Conservation (phyloP, 1,284 basidiomycete genomes). For the Ganoderma lucidum region DNA sequence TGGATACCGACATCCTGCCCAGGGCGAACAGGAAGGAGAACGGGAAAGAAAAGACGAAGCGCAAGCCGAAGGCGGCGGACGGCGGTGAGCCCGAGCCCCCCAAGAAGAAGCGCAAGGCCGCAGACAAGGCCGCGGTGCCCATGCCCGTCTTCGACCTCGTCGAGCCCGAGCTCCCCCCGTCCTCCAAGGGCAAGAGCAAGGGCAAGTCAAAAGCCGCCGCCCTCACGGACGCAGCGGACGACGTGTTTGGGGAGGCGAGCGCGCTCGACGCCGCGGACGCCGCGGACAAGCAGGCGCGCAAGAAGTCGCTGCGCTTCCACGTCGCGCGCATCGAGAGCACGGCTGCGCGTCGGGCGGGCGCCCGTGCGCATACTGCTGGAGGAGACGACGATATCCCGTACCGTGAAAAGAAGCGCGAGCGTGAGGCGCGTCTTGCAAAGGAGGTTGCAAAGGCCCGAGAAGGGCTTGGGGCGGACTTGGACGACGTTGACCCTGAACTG, state of each 20-base stretch:
- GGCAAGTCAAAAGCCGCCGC: constrained; percentile 26
- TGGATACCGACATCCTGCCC: constrained; percentile 21
- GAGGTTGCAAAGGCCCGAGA: constrained; percentile 44
- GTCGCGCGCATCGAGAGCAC: constrained; percentile 83
- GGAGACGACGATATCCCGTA: constrained; percentile 94
- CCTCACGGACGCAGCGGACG: constrained; percentile 45
- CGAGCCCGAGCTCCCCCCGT: constrained; percentile 68
- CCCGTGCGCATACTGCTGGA: constrained; percentile 64
- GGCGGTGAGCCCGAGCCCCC: constrained; percentile 36
- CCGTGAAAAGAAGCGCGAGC: constrained; percentile 57
- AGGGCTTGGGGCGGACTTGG: constrained; percentile 67
- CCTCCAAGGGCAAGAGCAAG: constrained; percentile 20
- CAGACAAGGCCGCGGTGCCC: constrained; percentile 42
- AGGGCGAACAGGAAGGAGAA: constrained; percentile 22
- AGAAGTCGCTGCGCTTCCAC: constrained; percentile 87
- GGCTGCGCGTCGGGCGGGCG: constrained; percentile 74
- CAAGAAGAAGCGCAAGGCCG: constrained; percentile 43
- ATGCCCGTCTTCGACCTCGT: constrained; percentile 71
- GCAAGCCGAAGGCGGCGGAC: constrained; percentile 35
- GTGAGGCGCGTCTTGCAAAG: not conserved
- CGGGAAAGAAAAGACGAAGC: constrained; percentile 35
- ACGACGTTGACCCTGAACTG: constrained; percentile 62
- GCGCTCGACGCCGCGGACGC: constrained; percentile 76
- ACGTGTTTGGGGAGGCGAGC: constrained; percentile 81
- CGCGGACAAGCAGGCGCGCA: constrained; percentile 83